These are phyloP conservation scores for Daldinia childiae DNA, from an alignment of 495 filamentous ascomycete species.

Conservation along the genomic window DNA sequence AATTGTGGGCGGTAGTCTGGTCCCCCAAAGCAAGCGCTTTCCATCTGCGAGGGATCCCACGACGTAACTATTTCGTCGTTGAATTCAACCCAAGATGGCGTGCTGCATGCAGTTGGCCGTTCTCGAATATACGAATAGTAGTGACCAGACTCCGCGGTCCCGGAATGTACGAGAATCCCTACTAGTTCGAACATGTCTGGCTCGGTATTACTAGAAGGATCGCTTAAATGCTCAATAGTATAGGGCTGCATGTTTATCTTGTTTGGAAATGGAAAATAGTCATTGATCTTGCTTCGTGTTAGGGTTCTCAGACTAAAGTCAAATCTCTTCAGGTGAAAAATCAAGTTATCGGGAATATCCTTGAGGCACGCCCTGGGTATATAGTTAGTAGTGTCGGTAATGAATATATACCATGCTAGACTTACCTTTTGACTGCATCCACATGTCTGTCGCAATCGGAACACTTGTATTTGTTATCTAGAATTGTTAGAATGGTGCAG, in stretches of 20 bases:
- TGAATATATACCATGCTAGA: not conserved
- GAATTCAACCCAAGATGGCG: slow-evolving; percentile 83
- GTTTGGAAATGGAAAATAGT: slow-evolving; percentile 86
- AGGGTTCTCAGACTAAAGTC: slow-evolving; percentile 90
- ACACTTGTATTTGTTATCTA: slow-evolving; percentile 98
- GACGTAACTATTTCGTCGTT: slow-evolving; percentile 83
- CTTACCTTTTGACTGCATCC: slow-evolving; percentile 88
- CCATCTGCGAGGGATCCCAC: slow-evolving; percentile 79
- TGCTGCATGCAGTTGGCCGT: slow-evolving; percentile 64
- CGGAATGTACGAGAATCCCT: slow-evolving; percentile 90
- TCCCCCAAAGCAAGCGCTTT: slow-evolving; percentile 83
- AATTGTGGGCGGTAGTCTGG: slow-evolving; percentile 60
- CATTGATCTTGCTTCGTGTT: slow-evolving; percentile 93
- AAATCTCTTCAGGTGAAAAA: slow-evolving; percentile 96
- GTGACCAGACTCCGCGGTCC: slow-evolving; percentile 93
- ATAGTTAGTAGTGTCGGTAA: slow-evolving; percentile 30
- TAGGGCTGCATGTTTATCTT: slow-evolving; percentile 91
- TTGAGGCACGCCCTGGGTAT: slow-evolving; percentile 79
- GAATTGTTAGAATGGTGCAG: slow-evolving; percentile 34
- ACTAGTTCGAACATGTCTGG: slow-evolving; percentile 89
- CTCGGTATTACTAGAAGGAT: slow-evolving; percentile 61
- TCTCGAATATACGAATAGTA: slow-evolving; percentile 96
- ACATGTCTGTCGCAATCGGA: slow-evolving; percentile 89
- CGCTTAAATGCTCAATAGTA: slow-evolving; percentile 84
- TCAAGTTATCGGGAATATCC: slow-evolving; percentile 91